A percentile compares a stretch with the other conserved stretches of the same genome.
These are phyloP conservation scores for Bauhinia variegata DNA, from an alignment of 306 rosid genomes.

Conservation along the genomic window DNA sequence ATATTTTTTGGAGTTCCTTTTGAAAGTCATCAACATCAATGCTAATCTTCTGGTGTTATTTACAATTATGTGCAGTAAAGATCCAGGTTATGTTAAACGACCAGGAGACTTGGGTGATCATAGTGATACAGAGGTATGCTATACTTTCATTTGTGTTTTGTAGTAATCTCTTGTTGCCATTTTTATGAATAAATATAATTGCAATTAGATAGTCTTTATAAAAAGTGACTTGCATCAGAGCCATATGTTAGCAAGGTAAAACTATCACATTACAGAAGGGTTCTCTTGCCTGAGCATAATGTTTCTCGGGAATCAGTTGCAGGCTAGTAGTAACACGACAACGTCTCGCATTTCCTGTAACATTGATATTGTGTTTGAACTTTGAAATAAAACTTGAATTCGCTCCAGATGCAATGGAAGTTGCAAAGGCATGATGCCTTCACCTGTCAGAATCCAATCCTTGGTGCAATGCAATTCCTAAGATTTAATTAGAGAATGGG, in stretches of 20 bases:
- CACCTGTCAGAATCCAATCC: constrained; percentile 16
- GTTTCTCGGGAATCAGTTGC: constrained; percentile 14
- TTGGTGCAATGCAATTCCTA: constrained; percentile 31
- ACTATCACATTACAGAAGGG: constrained; percentile 26
- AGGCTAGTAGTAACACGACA: neutral
- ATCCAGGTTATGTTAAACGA: constrained; percentile 87
- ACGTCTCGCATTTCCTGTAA: constrained; percentile 6
- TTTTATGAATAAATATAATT: constrained; percentile 19
- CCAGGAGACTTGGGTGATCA: constrained; percentile 60
- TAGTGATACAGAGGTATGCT: constrained; percentile 66
- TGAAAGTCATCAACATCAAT: neutral
- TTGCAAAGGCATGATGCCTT: constrained; percentile 9
- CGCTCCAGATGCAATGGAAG: constrained; percentile 21
- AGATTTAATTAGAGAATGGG: constrained; percentile 21
- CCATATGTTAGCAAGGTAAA: constrained; percentile 27
- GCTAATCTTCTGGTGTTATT: constrained; percentile 31
- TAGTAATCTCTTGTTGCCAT: neutral
- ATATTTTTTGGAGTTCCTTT: constrained; percentile 17
- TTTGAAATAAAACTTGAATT: constrained; percentile 9
- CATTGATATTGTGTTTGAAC: constrained; percentile 17
- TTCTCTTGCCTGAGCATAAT: constrained; percentile 20
- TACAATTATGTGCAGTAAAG: constrained; percentile 61
- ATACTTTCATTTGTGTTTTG: constrained; percentile 5
- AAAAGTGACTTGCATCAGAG: constrained; percentile 25
- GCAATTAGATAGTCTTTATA: constrained; percentile 4